phyloP scores from a whole-genome alignment of 768 basidiomycete species.

The Mycena crocata region DNA sequence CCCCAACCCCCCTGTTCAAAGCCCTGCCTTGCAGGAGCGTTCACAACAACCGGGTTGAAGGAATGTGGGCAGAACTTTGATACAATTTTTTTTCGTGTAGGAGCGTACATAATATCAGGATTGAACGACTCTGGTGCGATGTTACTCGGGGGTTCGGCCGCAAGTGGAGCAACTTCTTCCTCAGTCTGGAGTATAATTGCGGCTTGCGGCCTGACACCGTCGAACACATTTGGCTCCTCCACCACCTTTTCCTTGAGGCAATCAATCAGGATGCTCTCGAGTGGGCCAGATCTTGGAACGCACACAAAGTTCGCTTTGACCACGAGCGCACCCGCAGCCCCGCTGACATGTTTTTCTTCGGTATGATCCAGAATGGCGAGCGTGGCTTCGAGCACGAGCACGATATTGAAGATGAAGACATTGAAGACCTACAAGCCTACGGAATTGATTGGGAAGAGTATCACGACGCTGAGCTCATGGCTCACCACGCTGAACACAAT shows the following conservation, averaged over 20 bases:
- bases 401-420: not conserved
- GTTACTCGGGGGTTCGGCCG: conserved; percentile 45
- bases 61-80: too few relatives aligned
- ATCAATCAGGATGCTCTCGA: conserved; percentile 39
- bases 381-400: too few relatives aligned
- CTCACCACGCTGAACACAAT: conserved; percentile 2
- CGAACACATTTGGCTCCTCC: conserved; percentile 34
- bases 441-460: conserved; percentile 19
- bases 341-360: conserved; percentile 34
- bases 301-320: conserved; percentile 30
- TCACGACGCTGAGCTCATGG: conserved; percentile 4
- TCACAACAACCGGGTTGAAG: too few relatives aligned
- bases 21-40: too few relatives aligned
- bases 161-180: conserved; percentile 54
- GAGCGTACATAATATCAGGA: conserved; percentile 51
- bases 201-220: conserved; percentile 39
- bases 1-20: conserved; percentile 33
- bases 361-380: conserved; percentile 23
- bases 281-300: conserved; percentile 45
- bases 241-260: conserved; percentile 39
- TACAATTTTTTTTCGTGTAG: not conserved
- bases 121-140: conserved; percentile 55
- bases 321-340: conserved; percentile 12
- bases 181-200: conserved; percentile 42
- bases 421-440: conserved; percentile 8